Evolutionary conservation across 129 eudicot species (phyloP).

Genomic region (Glebionis coronaria): DNA sequence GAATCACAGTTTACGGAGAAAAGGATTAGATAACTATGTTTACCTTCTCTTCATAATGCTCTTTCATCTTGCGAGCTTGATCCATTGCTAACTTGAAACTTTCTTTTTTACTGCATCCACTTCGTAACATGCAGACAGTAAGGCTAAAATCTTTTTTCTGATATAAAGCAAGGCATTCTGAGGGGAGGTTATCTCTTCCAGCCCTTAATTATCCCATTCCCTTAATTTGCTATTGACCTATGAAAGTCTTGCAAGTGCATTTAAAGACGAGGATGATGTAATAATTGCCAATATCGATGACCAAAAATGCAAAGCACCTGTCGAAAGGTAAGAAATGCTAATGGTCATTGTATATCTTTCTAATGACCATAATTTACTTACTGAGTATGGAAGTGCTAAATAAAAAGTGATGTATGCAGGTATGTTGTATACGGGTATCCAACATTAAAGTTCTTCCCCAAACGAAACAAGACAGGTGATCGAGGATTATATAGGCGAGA

Average conservation of each 20-base stretch:
- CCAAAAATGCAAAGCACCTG: too few relatives aligned
- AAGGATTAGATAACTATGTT: constrained; percentile 1
- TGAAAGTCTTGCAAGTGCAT: too few relatives aligned
- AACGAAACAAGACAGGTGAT: constrained; percentile 79
- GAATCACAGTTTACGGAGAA: not conserved
- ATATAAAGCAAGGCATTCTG: constrained; percentile 69
- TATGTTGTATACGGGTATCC: constrained; percentile 67
- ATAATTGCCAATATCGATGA: too few relatives aligned
- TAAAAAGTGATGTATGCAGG: constrained; percentile 36
- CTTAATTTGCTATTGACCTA: too few relatives aligned
- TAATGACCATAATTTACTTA: too few relatives aligned
- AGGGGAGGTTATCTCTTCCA: constrained; percentile 77
- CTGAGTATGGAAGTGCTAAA: not conserved
- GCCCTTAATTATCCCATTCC: too few relatives aligned
- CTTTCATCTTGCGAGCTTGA: constrained; percentile 91
- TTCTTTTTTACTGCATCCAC: constrained; percentile 57
- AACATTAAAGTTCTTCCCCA: constrained; percentile 80
- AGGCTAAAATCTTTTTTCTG: constrained; percentile 97
- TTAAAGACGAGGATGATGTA: too few relatives aligned
- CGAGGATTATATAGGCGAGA: constrained; percentile 67
- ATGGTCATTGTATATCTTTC: too few relatives aligned
- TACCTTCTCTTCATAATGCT: constrained; percentile 86
- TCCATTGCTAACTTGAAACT: constrained; percentile 77
- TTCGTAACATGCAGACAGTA: constrained; percentile 88
- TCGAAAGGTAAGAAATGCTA: too few relatives aligned